Evolutionary conservation across 768 basidiomycete genomes (phyloP).

Genomic region (Suillus subaureus): DNA sequence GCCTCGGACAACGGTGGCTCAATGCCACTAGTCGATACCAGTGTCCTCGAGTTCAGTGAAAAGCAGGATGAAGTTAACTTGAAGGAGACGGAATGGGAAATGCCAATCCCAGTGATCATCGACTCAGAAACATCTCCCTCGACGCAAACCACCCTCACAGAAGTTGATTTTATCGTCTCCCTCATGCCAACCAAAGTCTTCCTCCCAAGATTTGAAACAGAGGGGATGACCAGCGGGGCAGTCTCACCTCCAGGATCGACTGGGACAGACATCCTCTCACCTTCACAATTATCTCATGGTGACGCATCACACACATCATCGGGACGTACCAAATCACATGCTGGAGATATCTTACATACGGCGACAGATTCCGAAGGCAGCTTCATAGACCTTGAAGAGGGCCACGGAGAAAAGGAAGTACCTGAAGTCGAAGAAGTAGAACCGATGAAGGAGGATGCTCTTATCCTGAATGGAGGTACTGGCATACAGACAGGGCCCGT

Average conservation of each 20-base stretch:
- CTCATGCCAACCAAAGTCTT: constrained; percentile 43
- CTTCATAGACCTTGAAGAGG: constrained; percentile 53
- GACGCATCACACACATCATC: not conserved
- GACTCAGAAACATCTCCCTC: not conserved
- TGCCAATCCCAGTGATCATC: constrained; percentile 23
- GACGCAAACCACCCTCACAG: constrained; percentile 14
- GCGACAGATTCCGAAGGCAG: constrained; percentile 18
- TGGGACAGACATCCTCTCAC: constrained; percentile 31
- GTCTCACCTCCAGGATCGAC: constrained; percentile 86
- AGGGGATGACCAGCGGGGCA: constrained; percentile 81
- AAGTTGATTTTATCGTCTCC: constrained; percentile 35
- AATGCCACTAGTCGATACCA: constrained; percentile 16
- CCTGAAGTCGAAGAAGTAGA: constrained; percentile 55
- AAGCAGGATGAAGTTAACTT: constrained; percentile 21
- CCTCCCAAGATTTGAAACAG: constrained; percentile 69
- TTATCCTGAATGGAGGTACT: constrained; percentile 82
- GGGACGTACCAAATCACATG: constrained; percentile 18
- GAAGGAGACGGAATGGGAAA: constrained; percentile 39
- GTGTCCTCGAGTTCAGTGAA: constrained; percentile 16
- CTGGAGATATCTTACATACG: not conserved
- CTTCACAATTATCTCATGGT: not conserved
- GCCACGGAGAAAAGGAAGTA: constrained; percentile 64
- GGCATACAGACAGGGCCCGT: constrained; percentile 90
- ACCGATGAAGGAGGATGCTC: constrained; percentile 52
- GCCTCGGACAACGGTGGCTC: constrained; percentile 14